Percentiles rank a stretch among this genome's conserved stretches.
Conservation (phyloP, 495 filamentous ascomycete genomes). For the Cetradonia linearis region DNA sequence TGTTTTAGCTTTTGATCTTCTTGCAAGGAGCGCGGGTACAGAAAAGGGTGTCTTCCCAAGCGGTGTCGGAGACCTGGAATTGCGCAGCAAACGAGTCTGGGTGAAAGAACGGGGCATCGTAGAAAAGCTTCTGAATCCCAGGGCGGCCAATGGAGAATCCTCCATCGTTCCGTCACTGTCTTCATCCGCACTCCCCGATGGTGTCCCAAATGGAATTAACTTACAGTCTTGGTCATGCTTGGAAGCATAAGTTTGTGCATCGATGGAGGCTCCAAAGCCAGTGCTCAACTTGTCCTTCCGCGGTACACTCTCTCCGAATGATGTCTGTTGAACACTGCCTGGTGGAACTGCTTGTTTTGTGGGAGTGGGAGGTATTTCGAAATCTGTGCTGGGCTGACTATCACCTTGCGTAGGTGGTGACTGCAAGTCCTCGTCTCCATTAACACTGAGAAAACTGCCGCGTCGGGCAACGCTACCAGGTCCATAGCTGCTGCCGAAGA, state of each 20-base stretch:
- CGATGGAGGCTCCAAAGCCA: conserved; percentile 9
- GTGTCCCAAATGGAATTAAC: conserved; percentile 25
- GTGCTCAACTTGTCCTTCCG: conserved; percentile 7
- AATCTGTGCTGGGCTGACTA: conserved; percentile 54
- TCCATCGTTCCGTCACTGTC: conserved; percentile 28
- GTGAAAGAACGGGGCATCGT: conserved; percentile 30
- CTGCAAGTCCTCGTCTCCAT: conserved; percentile 54
- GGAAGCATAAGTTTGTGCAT: conserved; percentile 3
- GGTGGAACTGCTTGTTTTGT: conserved; percentile 61
- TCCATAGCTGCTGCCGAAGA: conserved; percentile 52
- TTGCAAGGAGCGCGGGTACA: conserved; percentile 26
- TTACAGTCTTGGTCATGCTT: conserved; percentile 28
- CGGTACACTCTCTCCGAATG: conserved; percentile 8
- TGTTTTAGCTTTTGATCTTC: conserved; percentile 37
- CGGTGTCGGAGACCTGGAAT: conserved; percentile 29
- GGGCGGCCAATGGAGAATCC: conserved; percentile 32
- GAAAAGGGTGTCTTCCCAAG: conserved; percentile 29
- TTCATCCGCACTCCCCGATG: conserved; percentile 22
- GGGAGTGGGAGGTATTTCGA: conserved; percentile 79
- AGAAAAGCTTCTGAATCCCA: conserved; percentile 23
- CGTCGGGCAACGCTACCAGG: conserved; percentile 46
- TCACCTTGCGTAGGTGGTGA: conserved; percentile 49
- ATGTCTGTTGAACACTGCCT: conserved; percentile 21
- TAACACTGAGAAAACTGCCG: conserved; percentile 69
- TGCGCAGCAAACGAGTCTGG: conserved; percentile 30